Base-by-base conservation (phyloP, 2,329 filamentous ascomycete genomes). In the Hymenoscyphus fraxineus region DNA sequence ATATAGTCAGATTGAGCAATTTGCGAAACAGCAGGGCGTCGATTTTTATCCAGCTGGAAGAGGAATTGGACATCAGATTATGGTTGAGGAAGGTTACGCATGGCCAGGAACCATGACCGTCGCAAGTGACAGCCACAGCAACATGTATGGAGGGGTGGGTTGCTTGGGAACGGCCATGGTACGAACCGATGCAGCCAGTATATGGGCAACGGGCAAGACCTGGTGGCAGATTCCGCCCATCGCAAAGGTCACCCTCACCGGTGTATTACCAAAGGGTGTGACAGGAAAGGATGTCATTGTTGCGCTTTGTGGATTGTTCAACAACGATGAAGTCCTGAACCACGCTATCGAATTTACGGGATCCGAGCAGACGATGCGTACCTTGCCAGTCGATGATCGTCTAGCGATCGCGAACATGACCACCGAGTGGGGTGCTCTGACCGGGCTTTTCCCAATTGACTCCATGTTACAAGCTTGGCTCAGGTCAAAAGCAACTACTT, bases 231-330 rank as follows among this genome's bases (percentile, higher is more conserved):
- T 95, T 31, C 94, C 94, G 0, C 92, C 92, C 0, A 85, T 96
- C 35, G 91, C 90, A 0, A 89, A 90, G 77, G 85, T 97, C 31
- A 93, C 85, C 0, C 82, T 98, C 12, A 91, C 84, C 0, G 93
- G 93, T 6, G 77, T 85, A 0, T 79, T 97, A 6, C 93, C 92
- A 0, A 79, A 80, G 0, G 93, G 93, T 12, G 93, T 97, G 0
- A 92, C 90, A 0, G 94, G 93, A 38, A 98, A 99, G 77, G 95
- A 98, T 76, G 90, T 97, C 13, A 98, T 98, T 69, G 85, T 97
- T 32, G 91, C 92, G 0, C 83, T 98, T 0, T 96, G 92, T 70
- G 91, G 90, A 0, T 78, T 97, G 0, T 96, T 98, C 80, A 90
- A 91, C 77, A 86, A 90, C 62, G 89, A 92, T 70, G 92, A 97